Base-by-base conservation (phyloP, 1,139 yeast genomes). In the Pichia sp. region DNA sequence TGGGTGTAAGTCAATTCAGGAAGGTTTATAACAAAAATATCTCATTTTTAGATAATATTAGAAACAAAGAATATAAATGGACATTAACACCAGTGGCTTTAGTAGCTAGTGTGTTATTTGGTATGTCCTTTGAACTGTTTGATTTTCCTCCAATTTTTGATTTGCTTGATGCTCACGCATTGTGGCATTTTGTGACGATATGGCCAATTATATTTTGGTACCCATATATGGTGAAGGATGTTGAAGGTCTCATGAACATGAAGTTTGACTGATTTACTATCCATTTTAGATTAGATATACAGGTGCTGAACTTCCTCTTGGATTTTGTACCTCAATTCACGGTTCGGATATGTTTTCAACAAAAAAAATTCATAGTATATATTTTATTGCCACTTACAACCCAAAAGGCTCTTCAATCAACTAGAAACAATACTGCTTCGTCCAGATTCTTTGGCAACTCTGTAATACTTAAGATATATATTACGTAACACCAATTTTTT, bases 121-220 rank as follows among this genome's bases (percentile, higher is more conserved):
- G 96, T 2, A 86, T 88, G 95, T 71, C 82, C 16, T 73, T 90
- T 52, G 98, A 92, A 60, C 67, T 92, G 36, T 84, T 88, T 62
- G 98, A 92, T 63, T 92, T 90, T 59, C 77, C 95, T 5, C 95
- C 92, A 3, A 63, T 78, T 47, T 67, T 61, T 44, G 81, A 76
- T 52, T 71, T 84, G 46, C 62, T 92, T 1, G 98, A 92, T 64
- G 96, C 98, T 0, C 98, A 92, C 63, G 81, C 97, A 2, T 66
- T 90, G 48, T 90, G 97, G 97, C 98, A 90, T 62, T 68, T 81
- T 45, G 79, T 80, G 23, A 85, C 95, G 0, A 80, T 85, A 3
- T 60, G 83, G 56, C 92, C 94, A 0, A 61, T 62, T 0, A 44
- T 60, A 23, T 60, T 49, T 37, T 65, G 68, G 69, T 65, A 63